A percentile compares a stretch with the other conserved stretches of the same genome.
phyloP scores from a whole-genome alignment of 164 flowering plant species.

The Stephania cephalantha region DNA sequence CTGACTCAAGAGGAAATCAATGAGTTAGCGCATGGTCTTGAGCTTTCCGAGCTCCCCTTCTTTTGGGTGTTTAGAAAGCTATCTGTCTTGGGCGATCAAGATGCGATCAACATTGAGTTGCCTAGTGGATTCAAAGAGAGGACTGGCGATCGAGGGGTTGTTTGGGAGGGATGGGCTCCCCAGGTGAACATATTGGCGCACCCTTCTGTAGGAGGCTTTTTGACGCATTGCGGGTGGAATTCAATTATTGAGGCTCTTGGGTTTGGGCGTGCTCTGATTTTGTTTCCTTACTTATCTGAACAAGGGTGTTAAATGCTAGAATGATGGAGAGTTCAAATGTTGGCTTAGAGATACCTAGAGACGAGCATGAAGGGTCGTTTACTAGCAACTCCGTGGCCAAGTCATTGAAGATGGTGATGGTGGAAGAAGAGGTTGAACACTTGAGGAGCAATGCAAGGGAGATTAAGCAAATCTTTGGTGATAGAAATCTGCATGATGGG shows the following conservation, averaged over 20 bases:
- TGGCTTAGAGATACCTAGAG: constrained; percentile 26
- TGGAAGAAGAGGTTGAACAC: constrained; percentile 18
- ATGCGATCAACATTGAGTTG: constrained; percentile 2
- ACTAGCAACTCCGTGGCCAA: constrained; percentile 26
- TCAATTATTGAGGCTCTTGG: constrained; percentile 34
- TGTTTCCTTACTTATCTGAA: constrained; percentile 29
- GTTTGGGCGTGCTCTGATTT: constrained; percentile 22
- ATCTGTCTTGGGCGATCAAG: background rate
- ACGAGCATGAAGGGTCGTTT: constrained; percentile 29
- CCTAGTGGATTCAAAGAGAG: constrained; percentile 34
- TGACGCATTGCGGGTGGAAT: constrained; percentile 45
- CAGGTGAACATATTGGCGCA: constrained; percentile 36
- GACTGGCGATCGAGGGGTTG: constrained; percentile 19
- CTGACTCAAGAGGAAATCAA: constrained; percentile 19
- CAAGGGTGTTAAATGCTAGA: constrained; percentile 28
- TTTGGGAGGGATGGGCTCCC: constrained; percentile 38
- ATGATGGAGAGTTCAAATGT: constrained; percentile 16
- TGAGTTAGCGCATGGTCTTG: constrained; percentile 29
- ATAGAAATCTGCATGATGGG: constrained; percentile 12
- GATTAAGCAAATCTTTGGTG: constrained; percentile 17
- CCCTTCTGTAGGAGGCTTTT: constrained; percentile 32
- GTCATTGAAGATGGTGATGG: constrained; percentile 21
- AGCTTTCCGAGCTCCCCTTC: constrained; percentile 29
- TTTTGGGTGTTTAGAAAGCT: constrained; percentile 33
- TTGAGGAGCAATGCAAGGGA: constrained; percentile 24